Evolutionary conservation across 306 rosid species (phyloP), one percentile per base, ranked within the genome.

Genomic region (Pachyrhizus erosus): DNA sequence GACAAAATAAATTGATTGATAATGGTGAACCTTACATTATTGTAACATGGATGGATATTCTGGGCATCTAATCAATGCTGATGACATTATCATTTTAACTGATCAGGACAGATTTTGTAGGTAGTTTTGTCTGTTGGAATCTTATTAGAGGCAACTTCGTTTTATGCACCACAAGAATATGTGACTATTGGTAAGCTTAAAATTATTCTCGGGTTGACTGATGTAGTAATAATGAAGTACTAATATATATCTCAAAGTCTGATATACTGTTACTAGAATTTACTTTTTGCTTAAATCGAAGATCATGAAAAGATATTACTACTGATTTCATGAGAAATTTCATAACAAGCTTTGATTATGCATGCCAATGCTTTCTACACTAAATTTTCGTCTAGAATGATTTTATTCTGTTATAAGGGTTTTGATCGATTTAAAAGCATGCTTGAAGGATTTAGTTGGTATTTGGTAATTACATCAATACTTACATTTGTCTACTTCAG

Each of bases 41-140:
- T 12, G 79, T 49, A 29, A 54, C 24, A 66, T 65, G 57, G 65
- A 73, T 72, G 83, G 43, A 82, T 86, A 86, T 78, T 82, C 76
- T 60, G 58, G 66, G 82, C 65, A 82, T 70, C 29, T 67, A 78
- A 18, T 54, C 29, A 75, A 40, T 48, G 58, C 64, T 14, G 7
- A 80, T 74, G 29, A 17, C 43, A 40, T 78, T 46, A 51, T 73
- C 71, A 31, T 72, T 78, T 73, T 33, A 66, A 46, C 54, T 58
- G 18, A 66, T 57, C 17, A 10, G 79, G 3, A 73, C 57, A 54
- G 14, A 49, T 78, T 78, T 78, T 82, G 84, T 27, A 20, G 52
- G 68, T 78, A 57, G 79, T 18, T 78, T 64, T 34, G 84, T 83
- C 67, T 61, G 62, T 49, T 77, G 75, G 61, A 79, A 75, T 86